Percentiles rank a stretch among this genome's conserved stretches.
Evolutionary conservation across 768 basidiomycete species (phyloP).

Genomic region (Boletus subparvulus): DNA sequence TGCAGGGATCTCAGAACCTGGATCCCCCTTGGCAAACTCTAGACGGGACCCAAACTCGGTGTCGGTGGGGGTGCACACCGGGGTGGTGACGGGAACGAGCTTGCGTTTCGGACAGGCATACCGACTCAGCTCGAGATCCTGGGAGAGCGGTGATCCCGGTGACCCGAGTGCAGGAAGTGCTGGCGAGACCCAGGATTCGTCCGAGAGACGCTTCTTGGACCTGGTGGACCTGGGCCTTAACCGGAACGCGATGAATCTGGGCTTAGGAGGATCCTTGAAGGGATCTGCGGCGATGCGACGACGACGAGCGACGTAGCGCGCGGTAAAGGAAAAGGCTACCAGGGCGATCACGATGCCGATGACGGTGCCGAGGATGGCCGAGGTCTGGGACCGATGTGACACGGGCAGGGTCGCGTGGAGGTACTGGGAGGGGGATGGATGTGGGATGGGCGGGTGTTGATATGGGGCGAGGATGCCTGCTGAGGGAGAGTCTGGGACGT

Average conservation of each 20-base stretch:
- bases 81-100: slow-evolving; percentile 18
- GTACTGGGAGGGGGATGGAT: slow-evolving; percentile 7
- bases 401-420: slow-evolving; percentile 12
- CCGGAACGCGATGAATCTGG: slow-evolving; percentile 2
- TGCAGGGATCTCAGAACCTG: neutral
- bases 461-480: slow-evolving; percentile 13
- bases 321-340: neutral
- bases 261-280: slow-evolving; percentile 12
- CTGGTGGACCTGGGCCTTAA: neutral
- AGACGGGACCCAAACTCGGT: slow-evolving; percentile 18
- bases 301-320: slow-evolving; percentile 16
- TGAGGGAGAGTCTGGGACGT: slow-evolving; percentile 2
- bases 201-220: slow-evolving; percentile 23
- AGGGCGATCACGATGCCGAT: slow-evolving; percentile 18
- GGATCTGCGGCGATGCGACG: slow-evolving; percentile 4
- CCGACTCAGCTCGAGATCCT: slow-evolving; percentile 12
- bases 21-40: neutral
- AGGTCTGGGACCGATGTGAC: slow-evolving; percentile 2
- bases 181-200: slow-evolving; percentile 28
- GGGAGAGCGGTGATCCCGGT: slow-evolving; percentile 9
- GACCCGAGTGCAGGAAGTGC: slow-evolving; percentile 4
- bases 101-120: slow-evolving; percentile 12
- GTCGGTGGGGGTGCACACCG: slow-evolving; percentile 20
- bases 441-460: slow-evolving; percentile 7
- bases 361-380: slow-evolving; percentile 15